phyloP scores from a whole-genome alignment of 1,284 basidiomycete species.

The Apiotrichum montevideense region DNA sequence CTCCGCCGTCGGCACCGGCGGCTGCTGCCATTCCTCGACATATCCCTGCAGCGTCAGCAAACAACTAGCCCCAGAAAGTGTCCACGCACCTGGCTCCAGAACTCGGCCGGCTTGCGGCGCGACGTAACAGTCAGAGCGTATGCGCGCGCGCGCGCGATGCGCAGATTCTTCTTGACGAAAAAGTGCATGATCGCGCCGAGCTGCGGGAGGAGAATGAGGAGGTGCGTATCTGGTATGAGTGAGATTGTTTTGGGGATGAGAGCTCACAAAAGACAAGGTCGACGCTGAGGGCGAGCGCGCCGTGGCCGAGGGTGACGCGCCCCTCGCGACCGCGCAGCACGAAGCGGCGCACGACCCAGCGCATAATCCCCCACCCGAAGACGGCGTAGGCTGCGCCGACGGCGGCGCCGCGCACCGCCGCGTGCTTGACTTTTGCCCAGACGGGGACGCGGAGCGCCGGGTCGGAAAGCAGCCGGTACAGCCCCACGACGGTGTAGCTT shows the following conservation, averaged over 20 bases:
- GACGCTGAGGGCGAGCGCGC: slow-evolving; percentile 21
- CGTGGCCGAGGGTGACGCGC: slow-evolving; percentile 27
- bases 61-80: too few relatives aligned
- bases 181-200: slow-evolving; percentile 65
- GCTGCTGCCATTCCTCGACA: slow-evolving; percentile 75
- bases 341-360: slow-evolving; percentile 40
- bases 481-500: slow-evolving; percentile 39
- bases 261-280: slow-evolving; percentile 39
- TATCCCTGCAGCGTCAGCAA: slow-evolving; percentile 53
- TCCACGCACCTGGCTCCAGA: slow-evolving; percentile 55
- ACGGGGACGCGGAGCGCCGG: slow-evolving; percentile 38
- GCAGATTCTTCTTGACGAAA: slow-evolving; percentile 71
- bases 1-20: slow-evolving; percentile 50
- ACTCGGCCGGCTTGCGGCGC: slow-evolving; percentile 68
- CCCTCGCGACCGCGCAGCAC: slow-evolving; percentile 22
- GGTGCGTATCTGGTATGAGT: slow-evolving; percentile 58
- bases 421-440: slow-evolving; percentile 45
- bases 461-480: slow-evolving; percentile 42
- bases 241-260: neutral
- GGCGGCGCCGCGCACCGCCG: slow-evolving; percentile 37
- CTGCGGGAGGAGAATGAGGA: slow-evolving; percentile 66
- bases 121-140: slow-evolving; percentile 68
- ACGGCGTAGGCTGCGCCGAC: slow-evolving; percentile 36
- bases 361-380: slow-evolving; percentile 33
- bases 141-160: slow-evolving; percentile 66